These are phyloP conservation scores for Eruca vesicaria DNA, from an alignment of 441 rosid genomes.

Conservation along the genomic window DNA sequence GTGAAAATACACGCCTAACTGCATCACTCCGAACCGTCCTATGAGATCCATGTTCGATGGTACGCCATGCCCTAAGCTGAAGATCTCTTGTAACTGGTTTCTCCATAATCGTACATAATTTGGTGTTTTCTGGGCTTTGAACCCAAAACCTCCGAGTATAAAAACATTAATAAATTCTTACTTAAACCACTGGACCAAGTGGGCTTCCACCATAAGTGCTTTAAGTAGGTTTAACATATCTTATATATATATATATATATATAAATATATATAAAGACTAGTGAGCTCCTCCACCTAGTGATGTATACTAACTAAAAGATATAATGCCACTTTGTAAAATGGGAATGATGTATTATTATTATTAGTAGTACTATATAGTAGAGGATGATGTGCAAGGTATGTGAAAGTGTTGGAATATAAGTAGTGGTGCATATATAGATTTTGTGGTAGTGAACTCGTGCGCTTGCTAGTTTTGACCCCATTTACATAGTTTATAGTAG, in stretches of 20 bases:
- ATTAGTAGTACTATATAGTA: not conserved
- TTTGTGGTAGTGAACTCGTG: constrained; percentile 24
- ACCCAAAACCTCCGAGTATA: too few relatives aligned
- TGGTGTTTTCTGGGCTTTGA: too few relatives aligned
- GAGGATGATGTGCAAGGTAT: not conserved
- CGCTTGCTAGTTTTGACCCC: constrained; percentile 24
- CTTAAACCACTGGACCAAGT: too few relatives aligned
- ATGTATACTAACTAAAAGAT: constrained; percentile 20
- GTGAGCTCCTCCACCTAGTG: constrained; percentile 24
- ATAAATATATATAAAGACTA: not conserved
- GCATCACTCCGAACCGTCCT: too few relatives aligned
- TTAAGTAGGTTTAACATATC: not conserved
- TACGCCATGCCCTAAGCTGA: too few relatives aligned
- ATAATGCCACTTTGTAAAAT: constrained; percentile 25
- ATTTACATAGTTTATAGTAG: not conserved
- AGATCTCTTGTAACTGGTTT: too few relatives aligned
- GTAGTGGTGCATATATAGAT: constrained; percentile 11
- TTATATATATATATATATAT: too few relatives aligned
- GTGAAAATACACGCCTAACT: too few relatives aligned
- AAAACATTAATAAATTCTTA: too few relatives aligned
- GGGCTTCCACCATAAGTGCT: too few relatives aligned
- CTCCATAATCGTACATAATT: too few relatives aligned
- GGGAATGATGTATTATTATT: constrained; percentile 16
- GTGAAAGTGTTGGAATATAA: constrained; percentile 14
- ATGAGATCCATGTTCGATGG: too few relatives aligned